Evolutionary conservation across 371 early-diverging fungal genomes (phyloP), one percentile per base, ranked within the genome.

Genomic region (Umbelopsis sp.): DNA sequence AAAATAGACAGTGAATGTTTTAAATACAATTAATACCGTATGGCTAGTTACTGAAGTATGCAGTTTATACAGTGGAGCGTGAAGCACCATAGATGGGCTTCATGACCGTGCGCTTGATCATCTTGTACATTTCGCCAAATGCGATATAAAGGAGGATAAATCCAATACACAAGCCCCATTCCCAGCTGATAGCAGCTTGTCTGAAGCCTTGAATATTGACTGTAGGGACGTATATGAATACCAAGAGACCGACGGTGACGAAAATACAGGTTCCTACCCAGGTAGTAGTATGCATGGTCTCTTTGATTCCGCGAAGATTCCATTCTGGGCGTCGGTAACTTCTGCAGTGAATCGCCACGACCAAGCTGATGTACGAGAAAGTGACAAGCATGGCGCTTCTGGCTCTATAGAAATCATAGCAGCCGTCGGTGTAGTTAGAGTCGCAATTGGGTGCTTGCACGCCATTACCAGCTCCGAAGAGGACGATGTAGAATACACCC

Each of bases 111-210:
- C 80, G 77, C 63, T 80, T 80, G 38, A 24, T 22, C 46, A 53
- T 65, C 64, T 85, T 85, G 70, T 76, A 87, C 1, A 80, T 24
- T 71, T 92, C 93, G 35, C 87, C 85, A 46, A 84, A 69, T 5
- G 75, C 69, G 24, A 87, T 75, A 65, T 86, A 87, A 24, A 86
- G 69, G 8, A 90, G 65, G 50, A 85, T 65, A 7, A 86, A 71
- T 32, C 80, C 82, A 14, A 80, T 50, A 52, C 85, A 86, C 11
- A 89, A 57, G n/a, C 90, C 91, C 93, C 93, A 92, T 77, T 93
- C 92, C 87, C 90, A 91, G 46, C 84, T 80, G 37, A 92, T 86
- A 22, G 77, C 73, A 37, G 74, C 63, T 72, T 91, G 87, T 76
- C 86, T 87, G 72, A 93, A 92, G 24, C 89, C 89, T 46, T 72